Conservation (phyloP, 805 yeast species). For the Yarrowia osloensis region DNA sequence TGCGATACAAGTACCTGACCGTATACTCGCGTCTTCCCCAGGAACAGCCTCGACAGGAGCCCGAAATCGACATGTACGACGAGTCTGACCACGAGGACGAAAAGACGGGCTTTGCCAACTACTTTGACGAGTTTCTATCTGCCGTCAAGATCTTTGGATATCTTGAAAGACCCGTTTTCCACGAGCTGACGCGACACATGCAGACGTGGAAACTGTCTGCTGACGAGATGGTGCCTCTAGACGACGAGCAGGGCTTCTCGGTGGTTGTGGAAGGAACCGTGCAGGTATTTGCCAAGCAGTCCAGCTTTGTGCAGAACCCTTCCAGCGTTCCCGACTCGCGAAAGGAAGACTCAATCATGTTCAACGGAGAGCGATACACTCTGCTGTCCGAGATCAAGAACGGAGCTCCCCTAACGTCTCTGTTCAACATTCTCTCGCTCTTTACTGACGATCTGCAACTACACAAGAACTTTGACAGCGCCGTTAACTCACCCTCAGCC, state of each 20-base stretch:
- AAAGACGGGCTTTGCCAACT: constrained; percentile 57
- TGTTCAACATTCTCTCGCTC: constrained; percentile 75
- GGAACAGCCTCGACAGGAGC: constrained; percentile 49
- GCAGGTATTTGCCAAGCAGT: constrained; percentile 64
- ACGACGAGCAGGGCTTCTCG: constrained; percentile 79
- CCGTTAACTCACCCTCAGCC: not conserved
- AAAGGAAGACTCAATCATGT: constrained; percentile 32
- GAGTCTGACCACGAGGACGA: constrained; percentile 44
- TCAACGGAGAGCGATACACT: constrained; percentile 65
- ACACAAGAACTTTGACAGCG: constrained; percentile 32
- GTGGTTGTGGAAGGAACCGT: constrained; percentile 91
- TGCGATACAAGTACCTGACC: constrained; percentile 65
- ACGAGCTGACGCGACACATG: constrained; percentile 88
- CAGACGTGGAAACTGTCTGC: constrained; percentile 78
- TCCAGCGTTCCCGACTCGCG: constrained; percentile 35
- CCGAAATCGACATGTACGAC: constrained; percentile 52
- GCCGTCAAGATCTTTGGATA: constrained; percentile 95
- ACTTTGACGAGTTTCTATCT: constrained; percentile 82
- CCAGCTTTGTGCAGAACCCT: constrained; percentile 9
- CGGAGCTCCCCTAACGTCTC: constrained; percentile 82
- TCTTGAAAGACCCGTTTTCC: constrained; percentile 84
- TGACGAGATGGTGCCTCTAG: constrained; percentile 74
- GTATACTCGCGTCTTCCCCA: constrained; percentile 59
- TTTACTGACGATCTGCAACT: constrained; percentile 54
- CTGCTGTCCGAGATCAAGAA: constrained; percentile 75